Percentiles rank a stretch among this genome's conserved stretches.
These are phyloP conservation scores for Mortierella hygrophila DNA, from an alignment of 192 early-diverging fungal genomes.

Conservation along the genomic window DNA sequence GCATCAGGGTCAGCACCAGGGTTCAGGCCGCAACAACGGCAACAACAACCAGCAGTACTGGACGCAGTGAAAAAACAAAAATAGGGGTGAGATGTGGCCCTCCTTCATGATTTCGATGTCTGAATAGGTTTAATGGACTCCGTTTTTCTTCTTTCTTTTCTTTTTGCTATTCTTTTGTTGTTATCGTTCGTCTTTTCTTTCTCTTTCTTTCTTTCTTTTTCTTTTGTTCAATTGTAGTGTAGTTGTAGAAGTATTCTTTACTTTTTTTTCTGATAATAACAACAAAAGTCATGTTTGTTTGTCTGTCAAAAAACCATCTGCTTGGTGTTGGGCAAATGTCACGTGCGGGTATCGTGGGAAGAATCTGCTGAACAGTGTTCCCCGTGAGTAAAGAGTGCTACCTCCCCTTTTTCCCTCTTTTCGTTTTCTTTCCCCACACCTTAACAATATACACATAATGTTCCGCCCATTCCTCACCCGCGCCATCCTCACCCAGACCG, in stretches of 20 bases:
- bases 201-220: not conserved
- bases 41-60: slow-evolving; percentile 50
- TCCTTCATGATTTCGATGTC: slow-evolving; percentile 14
- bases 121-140: not conserved
- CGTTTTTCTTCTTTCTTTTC: not conserved
- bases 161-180: not conserved
- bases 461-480: slow-evolving; percentile 40
- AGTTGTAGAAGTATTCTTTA: not conserved
- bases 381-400: not conserved
- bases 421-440: not conserved
- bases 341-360: slow-evolving; percentile 17
- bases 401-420: slow-evolving; percentile 32
- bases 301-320: not conserved
- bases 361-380: not conserved
- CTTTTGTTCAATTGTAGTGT: slow-evolving; percentile 2
- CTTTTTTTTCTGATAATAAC: slow-evolving; percentile 21
- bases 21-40: slow-evolving; percentile 38
- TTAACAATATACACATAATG: slow-evolving; percentile 13
- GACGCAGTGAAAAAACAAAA: slow-evolving; percentile 48
- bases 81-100: slow-evolving; percentile 4
- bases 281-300: slow-evolving; percentile 17
- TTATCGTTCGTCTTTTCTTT: slow-evolving; percentile 8
- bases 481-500: slow-evolving; percentile 14
- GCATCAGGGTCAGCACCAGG: slow-evolving; percentile 48
- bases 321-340: not conserved